Conservation (phyloP, 257 asterid species). For the Nicotiana tomentosiformis region DNA sequence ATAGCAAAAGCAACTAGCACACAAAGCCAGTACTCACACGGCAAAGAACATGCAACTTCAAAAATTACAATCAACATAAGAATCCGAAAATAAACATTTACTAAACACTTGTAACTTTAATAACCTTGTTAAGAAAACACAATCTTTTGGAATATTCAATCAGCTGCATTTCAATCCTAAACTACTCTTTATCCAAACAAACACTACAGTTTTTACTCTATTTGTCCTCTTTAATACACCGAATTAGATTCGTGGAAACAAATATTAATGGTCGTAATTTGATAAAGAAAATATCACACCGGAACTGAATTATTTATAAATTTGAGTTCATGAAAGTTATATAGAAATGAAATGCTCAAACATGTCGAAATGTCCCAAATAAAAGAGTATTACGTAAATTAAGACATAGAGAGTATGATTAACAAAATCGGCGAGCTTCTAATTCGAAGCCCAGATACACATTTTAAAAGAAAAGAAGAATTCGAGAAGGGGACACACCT, state of each 20-base stretch:
- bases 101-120: background rate
- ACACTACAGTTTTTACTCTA: background rate
- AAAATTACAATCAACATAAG: background rate
- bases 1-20: background rate
- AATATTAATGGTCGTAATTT: background rate
- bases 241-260: background rate
- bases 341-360: background rate
- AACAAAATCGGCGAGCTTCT: background rate
- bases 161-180: background rate
- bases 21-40: background rate
- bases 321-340: background rate
- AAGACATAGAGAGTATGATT: background rate
- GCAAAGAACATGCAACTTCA: background rate
- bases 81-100: background rate
- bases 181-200: background rate
- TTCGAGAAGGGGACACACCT: conserved; percentile 36
- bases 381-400: background rate
- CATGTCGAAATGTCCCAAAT: background rate
- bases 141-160: background rate
- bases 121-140: background rate
- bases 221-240: background rate
- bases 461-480: background rate
- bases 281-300: background rate
- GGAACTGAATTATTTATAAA: background rate
- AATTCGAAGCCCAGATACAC: background rate